Evolutionary conservation across 495 filamentous ascomycete genomes (phyloP), one percentile per base, ranked within the genome.

Genomic region (Neurospora sp.): DNA sequence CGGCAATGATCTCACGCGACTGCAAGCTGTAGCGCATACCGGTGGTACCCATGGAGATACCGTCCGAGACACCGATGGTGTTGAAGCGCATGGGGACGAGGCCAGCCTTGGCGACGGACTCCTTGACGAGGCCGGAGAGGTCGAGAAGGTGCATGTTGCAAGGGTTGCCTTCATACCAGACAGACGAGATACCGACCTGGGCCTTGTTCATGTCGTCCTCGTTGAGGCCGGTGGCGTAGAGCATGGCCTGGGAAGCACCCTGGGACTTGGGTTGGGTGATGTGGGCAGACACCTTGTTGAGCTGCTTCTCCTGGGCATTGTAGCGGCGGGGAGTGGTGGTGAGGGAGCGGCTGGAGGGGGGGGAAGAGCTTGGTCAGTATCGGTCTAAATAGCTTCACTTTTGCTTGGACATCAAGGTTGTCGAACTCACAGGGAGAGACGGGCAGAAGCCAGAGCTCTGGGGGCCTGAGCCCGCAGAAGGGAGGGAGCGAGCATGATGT

Each of bases 111-210:
- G 92, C 86, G 72, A 99, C 94, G 73, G 94, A 94, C 79, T 96
- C 89, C 77, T 90, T 91, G 22, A 98, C 93, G 75, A 89, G 87
- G 81, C 90, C 81, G 78, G 92, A 97, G 70, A 99, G 89, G 76
- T 94, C 91, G 74, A 99, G 85, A 71, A 99, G 87, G 84, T 99
- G 96, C 96, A 97, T 99, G 85, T 99, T 99, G 86, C 96, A 99
- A 7, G 96, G 96, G 83, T 99, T 99, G 22, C 96, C 96, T 53
- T 92, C 88, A 82, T 93, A 96, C 91, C 91, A 90, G 40, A 89
- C 87, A 1, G 96, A 98, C 27, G 94, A 96, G 78, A 99, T 98
- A 71, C 96, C 96, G 59, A 99, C 92, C 83, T 99, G 96, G 40
- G 96, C 91, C 83, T 98, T 98, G 83, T 88, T 88, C 89, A 98